Percentiles rank a stretch among this genome's conserved stretches.
phyloP scores from a whole-genome alignment of 441 rosid species.

The Gossypium lobatum region DNA sequence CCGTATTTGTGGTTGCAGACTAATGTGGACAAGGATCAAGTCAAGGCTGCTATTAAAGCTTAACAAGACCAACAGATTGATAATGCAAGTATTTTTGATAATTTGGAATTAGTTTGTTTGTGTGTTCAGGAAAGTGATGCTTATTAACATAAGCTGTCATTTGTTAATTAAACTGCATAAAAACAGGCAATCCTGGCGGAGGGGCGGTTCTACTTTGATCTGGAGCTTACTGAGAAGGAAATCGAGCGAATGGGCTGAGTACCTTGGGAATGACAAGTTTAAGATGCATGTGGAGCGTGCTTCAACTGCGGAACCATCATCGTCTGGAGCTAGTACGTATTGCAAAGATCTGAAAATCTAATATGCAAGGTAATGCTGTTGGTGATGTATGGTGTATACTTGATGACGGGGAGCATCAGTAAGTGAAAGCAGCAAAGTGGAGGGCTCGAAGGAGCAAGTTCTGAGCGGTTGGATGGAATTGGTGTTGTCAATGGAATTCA shows the following conservation, averaged over 20 bases:
- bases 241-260: slow-evolving; percentile 92
- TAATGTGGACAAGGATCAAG: slow-evolving; percentile 79
- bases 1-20: slow-evolving; percentile 44
- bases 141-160: slow-evolving; percentile 5
- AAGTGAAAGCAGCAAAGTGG: slow-evolving; percentile 40
- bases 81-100: slow-evolving; percentile 41
- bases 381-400: background rate
- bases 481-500: slow-evolving; percentile 90
- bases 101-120: background rate
- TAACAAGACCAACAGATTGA: slow-evolving; percentile 97
- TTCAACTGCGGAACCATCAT: slow-evolving; percentile 87
- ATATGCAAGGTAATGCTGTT: background rate
- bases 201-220: slow-evolving; percentile 87
- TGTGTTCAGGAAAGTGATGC: background rate
- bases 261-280: slow-evolving; percentile 55
- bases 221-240: slow-evolving; percentile 94
- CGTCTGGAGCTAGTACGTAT: slow-evolving; percentile 76
- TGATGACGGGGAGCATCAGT: slow-evolving; percentile 42
- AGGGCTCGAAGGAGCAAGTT: slow-evolving; percentile 26
- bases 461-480: slow-evolving; percentile 70
- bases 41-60: slow-evolving; percentile 96
- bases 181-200: slow-evolving; percentile 86
- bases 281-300: slow-evolving; percentile 54
- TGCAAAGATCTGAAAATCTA: background rate
- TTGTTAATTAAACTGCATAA: background rate